Evolutionary conservation across 108 stramenopile genomes (phyloP), one percentile per base, ranked within the genome.

Genomic region (Bacterosira constricta): DNA sequence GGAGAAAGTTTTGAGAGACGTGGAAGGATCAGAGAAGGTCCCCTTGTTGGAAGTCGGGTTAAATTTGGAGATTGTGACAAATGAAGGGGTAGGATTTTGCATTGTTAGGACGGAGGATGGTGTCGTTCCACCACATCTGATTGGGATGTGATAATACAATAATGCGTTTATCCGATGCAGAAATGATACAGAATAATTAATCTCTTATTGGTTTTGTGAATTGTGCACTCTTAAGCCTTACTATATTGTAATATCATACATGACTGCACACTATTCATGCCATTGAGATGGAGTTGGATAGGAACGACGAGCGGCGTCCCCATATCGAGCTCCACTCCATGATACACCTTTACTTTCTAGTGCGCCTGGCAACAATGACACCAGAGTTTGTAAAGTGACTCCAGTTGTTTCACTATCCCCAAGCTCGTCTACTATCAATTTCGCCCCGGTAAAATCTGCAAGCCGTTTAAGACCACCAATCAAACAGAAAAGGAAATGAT

Each of bases 371-470:
- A 84, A 50, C 37, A 92, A 63, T n/a, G 66, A 75, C 9, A 72
- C 63, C 51, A 92, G 66, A 0, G 87, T 92, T 17, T 83, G 68
- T n/a, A 92, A 58, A 4, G 91, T 86, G 1, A 92, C 84, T 1
- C 81, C 85, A 6, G 77, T 77, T 8, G 32, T 47, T 32, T 76
- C 53, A 75, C 85, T 84, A 41, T 88, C 89, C 7, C 87, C 92
- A 47, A 93, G 73, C 60, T 93, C 88, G 3, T 90, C 87, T 21
- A 93, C 87, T 77, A 93, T 83, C 69, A 83, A 59, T n/a, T 13
- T 13, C 15, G 32, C 31, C 31, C 31, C 31, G 13, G 31, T 31
- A 11, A 6, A 23, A 1, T 21, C 46, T 47, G 4, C 44, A 45
- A 18, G 17, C 2, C 44, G 44, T 15, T 18, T 18, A 35, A 85